Evolutionary conservation across 352 stramenopile genomes (phyloP).

Genomic region (Aphanomyces euteiches): DNA sequence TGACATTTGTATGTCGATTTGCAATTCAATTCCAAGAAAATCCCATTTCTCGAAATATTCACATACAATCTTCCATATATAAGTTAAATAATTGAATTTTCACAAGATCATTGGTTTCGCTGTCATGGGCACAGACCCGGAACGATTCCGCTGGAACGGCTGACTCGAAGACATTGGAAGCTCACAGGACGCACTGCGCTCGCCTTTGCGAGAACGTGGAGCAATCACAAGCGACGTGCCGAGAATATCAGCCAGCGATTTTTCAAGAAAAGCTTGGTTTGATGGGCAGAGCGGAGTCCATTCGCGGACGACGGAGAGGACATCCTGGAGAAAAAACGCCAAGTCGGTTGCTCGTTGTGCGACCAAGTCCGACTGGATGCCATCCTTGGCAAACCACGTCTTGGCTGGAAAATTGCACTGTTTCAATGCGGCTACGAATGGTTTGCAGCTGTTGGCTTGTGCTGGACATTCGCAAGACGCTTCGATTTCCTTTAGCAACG

Average conservation of each 20-base stretch:
- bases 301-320: slow-evolving; percentile 12
- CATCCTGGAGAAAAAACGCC: slow-evolving; percentile 23
- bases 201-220: slow-evolving; percentile 4
- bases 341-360: slow-evolving; percentile 18
- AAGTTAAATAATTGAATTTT: slow-evolving; percentile 14
- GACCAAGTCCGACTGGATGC: slow-evolving; percentile 8
- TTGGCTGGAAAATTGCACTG: slow-evolving; percentile 17
- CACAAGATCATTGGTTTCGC: slow-evolving; percentile 27
- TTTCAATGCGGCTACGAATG: slow-evolving; percentile 11
- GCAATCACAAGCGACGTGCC: slow-evolving; percentile 1
- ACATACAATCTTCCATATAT: not conserved
- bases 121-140: slow-evolving; percentile 21
- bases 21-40: too few species aligned
- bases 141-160: not conserved
- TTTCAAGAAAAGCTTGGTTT: slow-evolving; percentile 22
- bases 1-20: too few species aligned
- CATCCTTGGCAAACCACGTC: slow-evolving; percentile 17
- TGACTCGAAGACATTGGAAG: not conserved
- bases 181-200: slow-evolving; percentile 16
- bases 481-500: slow-evolving; percentile 23
- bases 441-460: slow-evolving; percentile 7
- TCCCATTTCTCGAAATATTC: too few species aligned
- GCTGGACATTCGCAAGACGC: slow-evolving; percentile 13
- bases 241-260: slow-evolving; percentile 1
- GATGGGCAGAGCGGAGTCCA: slow-evolving; percentile 13